Evolutionary conservation across 2,329 filamentous ascomycete genomes (phyloP).

Genomic region (Fusarium sambucinum): DNA sequence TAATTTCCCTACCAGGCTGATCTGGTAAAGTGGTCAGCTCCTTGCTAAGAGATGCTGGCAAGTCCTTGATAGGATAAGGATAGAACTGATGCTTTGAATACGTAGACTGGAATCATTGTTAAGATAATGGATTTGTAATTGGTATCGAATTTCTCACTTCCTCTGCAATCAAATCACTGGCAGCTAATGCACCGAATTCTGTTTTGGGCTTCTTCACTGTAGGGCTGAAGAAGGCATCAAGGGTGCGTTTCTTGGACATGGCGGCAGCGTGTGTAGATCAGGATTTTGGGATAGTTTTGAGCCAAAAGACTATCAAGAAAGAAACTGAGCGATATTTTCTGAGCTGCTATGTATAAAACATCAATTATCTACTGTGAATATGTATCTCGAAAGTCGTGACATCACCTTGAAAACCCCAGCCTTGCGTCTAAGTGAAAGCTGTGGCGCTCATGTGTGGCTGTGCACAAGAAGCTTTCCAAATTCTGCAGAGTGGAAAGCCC

Average conservation of each 20-base stretch:
- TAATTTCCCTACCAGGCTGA: conserved; percentile 66
- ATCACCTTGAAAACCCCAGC: conserved; percentile 36
- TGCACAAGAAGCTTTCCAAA: conserved; percentile 15
- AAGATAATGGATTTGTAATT: neutral
- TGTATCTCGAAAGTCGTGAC: conserved; percentile 35
- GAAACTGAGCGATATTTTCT: neutral
- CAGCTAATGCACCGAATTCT: neutral
- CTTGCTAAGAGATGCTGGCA: conserved; percentile 55
- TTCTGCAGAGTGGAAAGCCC: conserved; percentile 34
- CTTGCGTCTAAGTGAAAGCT: conserved; percentile 20
- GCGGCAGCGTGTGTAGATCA: neutral
- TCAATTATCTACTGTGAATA: conserved; percentile 1
- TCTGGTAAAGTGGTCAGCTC: conserved; percentile 62
- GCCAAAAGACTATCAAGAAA: rapidly evolving
- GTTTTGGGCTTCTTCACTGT: conserved; percentile 44
- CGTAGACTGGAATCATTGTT: conserved; percentile 34
- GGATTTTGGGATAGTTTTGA: neutral
- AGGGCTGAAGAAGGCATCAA: conserved; percentile 74
- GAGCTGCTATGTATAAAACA: neutral
- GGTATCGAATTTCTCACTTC: neutral
- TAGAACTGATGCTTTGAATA: conserved; percentile 60
- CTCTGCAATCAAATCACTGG: conserved; percentile 13
- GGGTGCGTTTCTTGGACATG: conserved; percentile 62
- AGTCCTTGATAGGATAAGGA: conserved; percentile 62
- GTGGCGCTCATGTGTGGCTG: conserved; percentile 46